Percentiles rank a stretch among this genome's conserved stretches.
Conservation (phyloP, 2,329 filamentous ascomycete genomes). For the Pyricularia grisea region DNA sequence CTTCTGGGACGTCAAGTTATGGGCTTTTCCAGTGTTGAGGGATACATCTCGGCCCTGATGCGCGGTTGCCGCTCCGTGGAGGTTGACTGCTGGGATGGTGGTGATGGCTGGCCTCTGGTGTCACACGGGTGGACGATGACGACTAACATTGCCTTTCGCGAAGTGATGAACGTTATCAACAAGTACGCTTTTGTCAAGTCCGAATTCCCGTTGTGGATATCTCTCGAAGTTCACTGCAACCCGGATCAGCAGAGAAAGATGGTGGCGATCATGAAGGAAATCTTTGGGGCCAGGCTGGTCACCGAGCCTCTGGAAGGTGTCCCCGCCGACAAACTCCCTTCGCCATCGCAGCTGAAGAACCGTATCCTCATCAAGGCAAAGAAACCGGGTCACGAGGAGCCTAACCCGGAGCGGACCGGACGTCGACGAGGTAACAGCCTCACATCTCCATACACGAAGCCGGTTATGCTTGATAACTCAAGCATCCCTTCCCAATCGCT, state of each 20-base stretch:
- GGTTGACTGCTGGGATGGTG: slow-evolving; percentile 96
- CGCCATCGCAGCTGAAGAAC: slow-evolving; percentile 75
- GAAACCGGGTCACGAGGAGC: slow-evolving; percentile 51
- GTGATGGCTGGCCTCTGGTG: slow-evolving; percentile 77
- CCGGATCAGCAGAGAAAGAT: slow-evolving; percentile 74
- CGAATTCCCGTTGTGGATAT: slow-evolving; percentile 86
- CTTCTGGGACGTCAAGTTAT: slow-evolving; percentile 83
- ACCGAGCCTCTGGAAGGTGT: slow-evolving; percentile 59
- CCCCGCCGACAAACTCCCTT: slow-evolving; percentile 61
- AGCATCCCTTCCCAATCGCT: slow-evolving; percentile 38
- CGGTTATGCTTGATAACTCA: slow-evolving; percentile 49
- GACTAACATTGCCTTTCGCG: slow-evolving; percentile 77
- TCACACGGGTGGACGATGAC: slow-evolving; percentile 88
- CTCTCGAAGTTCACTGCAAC: slow-evolving; percentile 90
- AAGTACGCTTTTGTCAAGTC: slow-evolving; percentile 87
- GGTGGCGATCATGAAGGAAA: slow-evolving; percentile 79
- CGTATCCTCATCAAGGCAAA: slow-evolving; percentile 94
- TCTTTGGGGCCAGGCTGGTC: slow-evolving; percentile 73
- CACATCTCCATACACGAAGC: slow-evolving; percentile 65
- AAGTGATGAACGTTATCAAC: slow-evolving; percentile 87
- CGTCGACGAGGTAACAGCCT: slow-evolving; percentile 59
- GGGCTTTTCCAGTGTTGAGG: slow-evolving; percentile 86
- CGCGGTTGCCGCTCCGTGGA: slow-evolving; percentile 92
- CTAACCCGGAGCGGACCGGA: slow-evolving; percentile 25
- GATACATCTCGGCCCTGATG: slow-evolving; percentile 82